These are phyloP conservation scores for Agrocybe chaxingu DNA, from an alignment of 768 basidiomycete species.

Conservation along the genomic window DNA sequence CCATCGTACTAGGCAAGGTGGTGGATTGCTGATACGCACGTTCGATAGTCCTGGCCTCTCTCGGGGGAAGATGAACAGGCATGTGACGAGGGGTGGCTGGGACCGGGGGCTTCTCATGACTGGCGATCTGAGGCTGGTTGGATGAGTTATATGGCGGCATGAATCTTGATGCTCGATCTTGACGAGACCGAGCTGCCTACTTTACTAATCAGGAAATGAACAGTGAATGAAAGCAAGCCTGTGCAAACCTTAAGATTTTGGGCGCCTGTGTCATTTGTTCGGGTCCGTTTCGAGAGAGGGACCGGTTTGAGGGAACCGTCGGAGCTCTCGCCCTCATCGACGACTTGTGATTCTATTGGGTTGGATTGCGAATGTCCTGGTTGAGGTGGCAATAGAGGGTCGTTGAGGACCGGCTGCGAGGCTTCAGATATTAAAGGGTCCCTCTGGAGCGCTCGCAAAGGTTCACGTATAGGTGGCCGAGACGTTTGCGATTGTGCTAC, in stretches of 20 bases:
- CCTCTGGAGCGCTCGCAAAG: too few species aligned
- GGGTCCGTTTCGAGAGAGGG: constrained; percentile 1
- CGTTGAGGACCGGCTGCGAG: too few species aligned
- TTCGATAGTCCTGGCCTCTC: constrained; percentile 14
- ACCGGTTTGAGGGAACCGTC: constrained; percentile 25
- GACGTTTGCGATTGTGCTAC: too few species aligned
- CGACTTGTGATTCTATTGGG: constrained; percentile 5
- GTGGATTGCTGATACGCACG: constrained; percentile 6
- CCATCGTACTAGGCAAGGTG: neutral
- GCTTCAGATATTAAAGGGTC: too few species aligned
- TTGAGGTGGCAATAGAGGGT: too few species aligned
- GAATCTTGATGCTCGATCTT: constrained; percentile 2
- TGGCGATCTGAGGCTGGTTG: neutral
- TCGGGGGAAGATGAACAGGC: constrained; percentile 18
- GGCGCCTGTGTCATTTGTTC: constrained; percentile 31
- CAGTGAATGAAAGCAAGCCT: neutral
- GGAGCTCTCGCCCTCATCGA: constrained; percentile 29
- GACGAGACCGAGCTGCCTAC: constrained; percentile 2
- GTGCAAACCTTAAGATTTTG: constrained; percentile 14
- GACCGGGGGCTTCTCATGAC: constrained; percentile 3
- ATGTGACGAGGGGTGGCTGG: constrained; percentile 12
- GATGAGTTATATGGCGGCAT: neutral
- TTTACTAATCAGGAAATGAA: neutral
- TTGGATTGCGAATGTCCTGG: too few species aligned
- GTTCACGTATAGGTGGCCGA: too few species aligned